Evolutionary conservation across 495 filamentous ascomycete genomes (phyloP).

Genomic region (Neurospora terricola): DNA sequence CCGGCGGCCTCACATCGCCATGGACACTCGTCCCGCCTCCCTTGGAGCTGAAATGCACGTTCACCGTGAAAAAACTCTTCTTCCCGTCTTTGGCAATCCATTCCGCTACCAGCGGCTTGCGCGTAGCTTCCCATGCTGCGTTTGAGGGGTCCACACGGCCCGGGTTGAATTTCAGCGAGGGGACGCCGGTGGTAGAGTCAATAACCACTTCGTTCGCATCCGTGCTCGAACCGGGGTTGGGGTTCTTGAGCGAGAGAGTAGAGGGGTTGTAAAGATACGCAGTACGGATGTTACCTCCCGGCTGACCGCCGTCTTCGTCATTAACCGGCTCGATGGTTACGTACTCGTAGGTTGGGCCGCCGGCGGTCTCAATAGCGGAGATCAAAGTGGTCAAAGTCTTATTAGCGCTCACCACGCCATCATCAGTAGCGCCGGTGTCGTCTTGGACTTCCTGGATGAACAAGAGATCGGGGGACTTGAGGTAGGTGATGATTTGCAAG

Average conservation of each 20-base stretch:
- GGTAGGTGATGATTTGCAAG: slow-evolving; percentile 42
- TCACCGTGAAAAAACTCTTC: slow-evolving; percentile 46
- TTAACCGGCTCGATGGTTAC: slow-evolving; percentile 38
- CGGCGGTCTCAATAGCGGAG: slow-evolving; percentile 27
- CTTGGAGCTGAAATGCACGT: slow-evolving; percentile 49
- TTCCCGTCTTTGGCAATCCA: slow-evolving; percentile 39
- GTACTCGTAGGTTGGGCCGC: slow-evolving; percentile 35
- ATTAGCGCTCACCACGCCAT: slow-evolving; percentile 38
- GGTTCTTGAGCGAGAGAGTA: slow-evolving; percentile 35
- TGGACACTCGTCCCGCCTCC: slow-evolving; percentile 46
- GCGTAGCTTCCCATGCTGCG: slow-evolving; percentile 38
- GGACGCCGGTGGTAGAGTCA: slow-evolving; percentile 18
- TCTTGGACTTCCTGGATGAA: slow-evolving; percentile 57
- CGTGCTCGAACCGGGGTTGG: slow-evolving; percentile 32
- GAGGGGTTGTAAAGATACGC: slow-evolving; percentile 50
- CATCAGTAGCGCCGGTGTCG: slow-evolving; percentile 41
- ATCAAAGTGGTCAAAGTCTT: slow-evolving; percentile 36
- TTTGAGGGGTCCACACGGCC: slow-evolving; percentile 48
- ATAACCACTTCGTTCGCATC: slow-evolving; percentile 39
- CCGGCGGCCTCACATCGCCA: slow-evolving; percentile 48
- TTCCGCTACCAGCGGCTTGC: slow-evolving; percentile 49
- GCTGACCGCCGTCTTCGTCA: slow-evolving; percentile 45
- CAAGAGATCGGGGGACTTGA: slow-evolving; percentile 43
- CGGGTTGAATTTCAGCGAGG: slow-evolving; percentile 44
- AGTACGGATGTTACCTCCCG: slow-evolving; percentile 55